Evolutionary conservation across 2,329 filamentous ascomycete genomes (phyloP).

Genomic region (Neofusicoccum ribis): DNA sequence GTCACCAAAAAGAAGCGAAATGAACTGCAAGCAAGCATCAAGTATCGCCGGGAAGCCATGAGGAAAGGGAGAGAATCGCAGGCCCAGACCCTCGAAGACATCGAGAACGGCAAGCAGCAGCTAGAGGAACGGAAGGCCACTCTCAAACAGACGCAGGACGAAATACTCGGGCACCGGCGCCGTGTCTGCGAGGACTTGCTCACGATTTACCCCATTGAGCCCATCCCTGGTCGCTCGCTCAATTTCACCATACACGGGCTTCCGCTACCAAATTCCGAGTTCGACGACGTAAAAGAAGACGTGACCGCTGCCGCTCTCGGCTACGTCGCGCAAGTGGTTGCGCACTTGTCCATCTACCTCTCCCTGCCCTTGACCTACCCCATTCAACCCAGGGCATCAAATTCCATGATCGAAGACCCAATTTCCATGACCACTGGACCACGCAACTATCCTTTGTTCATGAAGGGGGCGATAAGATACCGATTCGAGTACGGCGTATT

Average conservation of each 20-base stretch:
- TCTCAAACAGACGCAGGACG: conserved; percentile 59
- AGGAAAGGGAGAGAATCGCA: conserved; percentile 61
- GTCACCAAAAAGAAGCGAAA: conserved; percentile 62
- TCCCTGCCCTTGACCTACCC: conserved; percentile 78
- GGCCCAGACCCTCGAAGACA: conserved; percentile 58
- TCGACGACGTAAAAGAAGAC: conserved; percentile 70
- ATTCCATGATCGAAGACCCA: conserved; percentile 73
- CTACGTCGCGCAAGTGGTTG: conserved; percentile 72
- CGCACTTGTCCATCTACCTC: conserved; percentile 80
- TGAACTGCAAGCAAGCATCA: conserved; percentile 67
- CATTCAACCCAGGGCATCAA: conserved; percentile 70
- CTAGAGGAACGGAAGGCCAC: conserved; percentile 56
- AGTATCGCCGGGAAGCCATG: conserved; percentile 67
- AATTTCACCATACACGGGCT: conserved; percentile 82
- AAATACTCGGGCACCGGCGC: conserved; percentile 80
- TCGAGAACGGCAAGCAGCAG: conserved; percentile 52
- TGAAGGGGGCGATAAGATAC: conserved; percentile 71
- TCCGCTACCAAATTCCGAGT: conserved; percentile 75
- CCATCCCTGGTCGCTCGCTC: conserved; percentile 63
- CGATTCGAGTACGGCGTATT: conserved; percentile 97
- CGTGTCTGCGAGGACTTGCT: conserved; percentile 83
- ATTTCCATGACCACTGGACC: conserved; percentile 53
- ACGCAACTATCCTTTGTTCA: conserved; percentile 72
- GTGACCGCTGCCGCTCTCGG: conserved; percentile 78
- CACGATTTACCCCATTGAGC: conserved; percentile 77